Conservation (phyloP, 2,329 filamentous ascomycete genomes). For the Botryotinia narcissicola region DNA sequence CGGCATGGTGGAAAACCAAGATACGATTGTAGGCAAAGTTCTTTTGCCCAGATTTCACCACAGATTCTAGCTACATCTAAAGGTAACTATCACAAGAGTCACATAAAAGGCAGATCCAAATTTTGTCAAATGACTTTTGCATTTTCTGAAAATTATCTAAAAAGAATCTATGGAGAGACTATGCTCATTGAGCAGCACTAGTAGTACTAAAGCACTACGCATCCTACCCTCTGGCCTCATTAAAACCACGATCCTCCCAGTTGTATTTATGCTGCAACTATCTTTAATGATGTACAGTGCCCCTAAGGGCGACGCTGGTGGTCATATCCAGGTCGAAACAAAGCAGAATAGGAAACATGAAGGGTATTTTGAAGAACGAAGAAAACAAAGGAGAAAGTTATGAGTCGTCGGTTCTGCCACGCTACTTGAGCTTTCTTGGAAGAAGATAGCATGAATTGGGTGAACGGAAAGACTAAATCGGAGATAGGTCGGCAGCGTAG, state of each 20-base stretch:
- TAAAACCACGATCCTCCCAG: not conserved
- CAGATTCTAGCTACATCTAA: not conserved
- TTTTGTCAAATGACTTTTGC: not conserved
- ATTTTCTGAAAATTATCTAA: not conserved
- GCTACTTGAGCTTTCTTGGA: not conserved
- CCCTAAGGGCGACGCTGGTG: slow-evolving; percentile 5
- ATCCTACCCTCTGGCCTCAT: not conserved
- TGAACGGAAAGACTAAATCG: not conserved
- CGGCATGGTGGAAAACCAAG: not conserved
- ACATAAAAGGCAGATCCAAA: not conserved
- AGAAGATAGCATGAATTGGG: not conserved
- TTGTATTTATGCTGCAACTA: slow-evolving; percentile 14
- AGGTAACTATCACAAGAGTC: not conserved
- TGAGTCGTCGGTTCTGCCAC: not conserved
- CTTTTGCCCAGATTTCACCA: accelerated
- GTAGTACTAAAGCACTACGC: not conserved
- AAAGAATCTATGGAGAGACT: not conserved
- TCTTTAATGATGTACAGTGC: slow-evolving; percentile 7
- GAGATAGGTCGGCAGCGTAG: no score
- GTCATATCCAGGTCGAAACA: slow-evolving; percentile 1
- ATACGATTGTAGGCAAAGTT: not conserved
- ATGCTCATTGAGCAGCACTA: not conserved
- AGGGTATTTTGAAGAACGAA: not conserved
- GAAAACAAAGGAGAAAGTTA: not conserved
- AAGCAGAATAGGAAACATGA: not conserved